A percentile compares a stretch with the other conserved stretches of the same genome.
Conservation (phyloP, 306 rosid species). For the Cucumis cinereus region DNA sequence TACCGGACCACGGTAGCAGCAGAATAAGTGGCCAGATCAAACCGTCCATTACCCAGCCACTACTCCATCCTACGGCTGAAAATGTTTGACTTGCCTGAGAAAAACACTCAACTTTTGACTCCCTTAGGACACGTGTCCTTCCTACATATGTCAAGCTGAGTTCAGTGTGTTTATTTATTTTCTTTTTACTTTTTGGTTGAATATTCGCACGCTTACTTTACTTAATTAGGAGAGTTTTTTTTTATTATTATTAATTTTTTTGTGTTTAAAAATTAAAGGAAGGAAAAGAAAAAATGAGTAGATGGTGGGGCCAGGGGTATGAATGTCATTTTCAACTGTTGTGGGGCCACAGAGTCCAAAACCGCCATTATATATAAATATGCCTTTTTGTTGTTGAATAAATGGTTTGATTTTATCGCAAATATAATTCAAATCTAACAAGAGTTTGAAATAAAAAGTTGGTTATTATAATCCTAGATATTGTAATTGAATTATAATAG, state of each 20-base stretch:
- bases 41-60: slow-evolving; percentile 60
- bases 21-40: slow-evolving; percentile 22
- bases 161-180: background rate
- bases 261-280: background rate
- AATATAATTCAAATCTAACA: too few species aligned
- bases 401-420: background rate
- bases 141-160: background rate
- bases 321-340: background rate
- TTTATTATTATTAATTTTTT: background rate
- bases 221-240: background rate
- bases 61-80: slow-evolving; percentile 71
- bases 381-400: background rate
- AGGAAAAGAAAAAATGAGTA: background rate
- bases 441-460: too few species aligned
- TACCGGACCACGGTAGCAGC: slow-evolving; percentile 40
- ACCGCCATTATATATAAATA: background rate
- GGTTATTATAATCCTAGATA: too few species aligned
- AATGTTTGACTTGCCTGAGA: slow-evolving; percentile 39
- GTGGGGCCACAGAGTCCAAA: background rate
- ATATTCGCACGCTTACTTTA: background rate
- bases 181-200: background rate
- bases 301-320: background rate
- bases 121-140: background rate
- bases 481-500: too few species aligned
- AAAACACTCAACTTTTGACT: slow-evolving; percentile 21